Evolutionary conservation across 2,329 filamentous ascomycete species (phyloP), one percentile per base, ranked within the genome.

Genomic region (Pseudogymnoascus pannorum): DNA sequence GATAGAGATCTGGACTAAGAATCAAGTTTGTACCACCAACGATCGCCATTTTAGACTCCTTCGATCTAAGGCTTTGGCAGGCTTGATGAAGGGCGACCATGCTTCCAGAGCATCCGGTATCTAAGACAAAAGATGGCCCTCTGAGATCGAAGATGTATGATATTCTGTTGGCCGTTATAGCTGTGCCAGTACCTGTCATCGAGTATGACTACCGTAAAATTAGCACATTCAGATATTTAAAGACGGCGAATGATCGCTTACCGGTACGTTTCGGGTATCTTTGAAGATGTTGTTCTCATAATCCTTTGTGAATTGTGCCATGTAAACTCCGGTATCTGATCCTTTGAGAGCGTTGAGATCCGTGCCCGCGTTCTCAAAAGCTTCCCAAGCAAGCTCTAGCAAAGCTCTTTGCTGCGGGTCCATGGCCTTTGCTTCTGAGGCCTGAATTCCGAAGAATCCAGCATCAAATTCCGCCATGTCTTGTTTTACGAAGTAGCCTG

Each of bases 31-130:
- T 31, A 22, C 62, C 58, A 0, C 35, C 57, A 35, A 61, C 59
- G 9, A 65, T 42, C 18, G 44, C 68, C 40, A 69, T 67, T 5
- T 66, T 63, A 8, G 68, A 69, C 22, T 73, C 71, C 6, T 69
- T 66, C 14, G 59, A 64, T 14, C 68, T 65, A 14, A 76, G 59
- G n/a, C 66, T 67, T 51, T 72, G 70, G 44, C 77, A 77, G 1
- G 79, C 81, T 42, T 80, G 71, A 66, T 84, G 79, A 4, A 84
- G 72, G 0, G 79, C 78, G 2, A 82, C 77, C 14, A 85, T 73
- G 48, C 80, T 80, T 4, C 78, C 59, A 20, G 62, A 62, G 29
- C 62, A 66, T 9, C 44, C 65, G 8, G 64, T 66, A 40, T 66
- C 64, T 20, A 66, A 14, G 2, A 64, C 65, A 22, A 65, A 54